A percentile compares a stretch with the other conserved stretches of the same genome.
These are phyloP conservation scores for Filobasidium uniguttulatum DNA, from an alignment of 1,284 basidiomycete genomes.

Conservation along the genomic window DNA sequence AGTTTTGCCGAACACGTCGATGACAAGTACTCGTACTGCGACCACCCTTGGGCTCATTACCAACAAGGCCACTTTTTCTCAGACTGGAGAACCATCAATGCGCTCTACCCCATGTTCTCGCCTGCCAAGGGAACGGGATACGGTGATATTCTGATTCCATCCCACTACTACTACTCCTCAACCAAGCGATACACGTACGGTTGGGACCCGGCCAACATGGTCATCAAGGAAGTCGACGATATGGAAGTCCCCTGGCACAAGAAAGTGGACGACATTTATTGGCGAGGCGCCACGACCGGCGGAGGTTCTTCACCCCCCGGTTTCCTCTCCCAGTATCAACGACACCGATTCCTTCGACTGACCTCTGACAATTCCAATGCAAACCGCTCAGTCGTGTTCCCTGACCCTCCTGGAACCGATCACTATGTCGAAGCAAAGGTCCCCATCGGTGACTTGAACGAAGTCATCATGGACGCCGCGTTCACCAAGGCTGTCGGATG, in stretches of 20 bases:
- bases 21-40: constrained; percentile 60
- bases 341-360: constrained; percentile 73
- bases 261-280: constrained; percentile 41
- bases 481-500: constrained; percentile 65
- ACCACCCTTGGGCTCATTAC: constrained; percentile 64
- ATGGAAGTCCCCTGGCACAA: constrained; percentile 61
- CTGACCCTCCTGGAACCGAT: constrained; percentile 51
- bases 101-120: constrained; percentile 77
- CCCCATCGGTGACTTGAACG: constrained; percentile 52
- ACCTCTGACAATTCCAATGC: constrained; percentile 47
- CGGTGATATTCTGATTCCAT: constrained; percentile 78
- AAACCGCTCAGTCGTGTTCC: constrained; percentile 60
- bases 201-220: constrained; percentile 61
- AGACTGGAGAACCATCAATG: constrained; percentile 75
- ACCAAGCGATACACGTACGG: constrained; percentile 75
- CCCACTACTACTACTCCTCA: constrained; percentile 81
- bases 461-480: constrained; percentile 73
- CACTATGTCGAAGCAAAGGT: constrained; percentile 49
- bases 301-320: constrained; percentile 78
- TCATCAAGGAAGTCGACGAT: constrained; percentile 56
- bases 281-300: constrained; percentile 76
- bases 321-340: constrained; percentile 68
- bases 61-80: constrained; percentile 88
- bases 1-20: constrained; percentile 49
- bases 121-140: constrained; percentile 73